Conservation (phyloP, 2,329 filamentous ascomycete genomes). For the Claviceps sp. region DNA sequence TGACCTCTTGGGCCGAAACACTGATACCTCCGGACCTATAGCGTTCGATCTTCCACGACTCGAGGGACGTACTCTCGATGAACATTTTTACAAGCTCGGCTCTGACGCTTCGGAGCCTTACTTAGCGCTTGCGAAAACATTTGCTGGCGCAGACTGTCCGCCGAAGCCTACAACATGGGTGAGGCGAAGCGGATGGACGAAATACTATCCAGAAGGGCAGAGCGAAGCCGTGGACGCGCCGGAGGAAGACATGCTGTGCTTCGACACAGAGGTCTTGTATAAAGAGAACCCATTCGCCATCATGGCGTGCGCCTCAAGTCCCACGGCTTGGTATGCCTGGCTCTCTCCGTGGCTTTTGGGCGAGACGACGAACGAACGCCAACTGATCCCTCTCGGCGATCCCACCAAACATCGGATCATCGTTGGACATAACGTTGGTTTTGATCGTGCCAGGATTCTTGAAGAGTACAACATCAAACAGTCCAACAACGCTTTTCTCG, state of each 20-base stretch:
- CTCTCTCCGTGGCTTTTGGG: conserved; percentile 87
- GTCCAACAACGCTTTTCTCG: conserved; percentile 73
- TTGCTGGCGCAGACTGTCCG: conserved; percentile 48
- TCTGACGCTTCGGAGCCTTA: conserved; percentile 80
- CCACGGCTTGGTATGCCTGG: conserved; percentile 94
- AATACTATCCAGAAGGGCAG: conserved; percentile 64
- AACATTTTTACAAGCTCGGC: conserved; percentile 86
- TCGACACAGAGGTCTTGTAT: conserved; percentile 96
- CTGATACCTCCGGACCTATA: conserved; percentile 61
- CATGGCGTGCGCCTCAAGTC: conserved; percentile 88
- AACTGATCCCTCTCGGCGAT: conserved; percentile 80
- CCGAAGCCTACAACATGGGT: conserved; percentile 59
- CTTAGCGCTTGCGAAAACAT: conserved; percentile 59
- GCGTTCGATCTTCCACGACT: conserved; percentile 74
- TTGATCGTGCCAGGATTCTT: conserved; percentile 73
- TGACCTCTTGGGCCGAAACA: conserved; percentile 81
- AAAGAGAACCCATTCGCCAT: conserved; percentile 85
- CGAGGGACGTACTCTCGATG: conserved; percentile 70
- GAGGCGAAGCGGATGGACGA: conserved; percentile 79
- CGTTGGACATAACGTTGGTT: conserved; percentile 91
- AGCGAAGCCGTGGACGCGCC: conserved; percentile 62
- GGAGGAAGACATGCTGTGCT: conserved; percentile 69
- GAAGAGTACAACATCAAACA: conserved; percentile 85
- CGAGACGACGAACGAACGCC: conserved; percentile 62
- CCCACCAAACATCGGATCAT: conserved; percentile 59